Evolutionary conservation across 2,329 filamentous ascomycete species (phyloP), one percentile per base, ranked within the genome.

Genomic region (Sphaerulina vaccinii): DNA sequence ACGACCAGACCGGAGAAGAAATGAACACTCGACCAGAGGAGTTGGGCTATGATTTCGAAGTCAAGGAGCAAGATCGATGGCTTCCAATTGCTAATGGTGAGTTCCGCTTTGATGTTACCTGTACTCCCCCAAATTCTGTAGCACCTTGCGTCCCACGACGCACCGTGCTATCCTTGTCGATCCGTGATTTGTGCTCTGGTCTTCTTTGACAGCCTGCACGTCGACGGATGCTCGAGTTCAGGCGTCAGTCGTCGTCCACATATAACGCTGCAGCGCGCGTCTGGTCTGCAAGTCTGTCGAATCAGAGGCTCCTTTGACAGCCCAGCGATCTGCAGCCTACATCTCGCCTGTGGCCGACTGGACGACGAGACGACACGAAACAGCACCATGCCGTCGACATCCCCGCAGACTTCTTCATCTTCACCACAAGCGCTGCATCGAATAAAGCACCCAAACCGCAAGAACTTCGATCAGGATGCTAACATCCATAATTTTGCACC

Each of bases 51-150:
- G 92, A 97, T 78, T 96, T 96, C 73, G 92, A 97, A 77, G 92
- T 97, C 75, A 97, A 97, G 81, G 93, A 99, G 77, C 93, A 99
- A 77, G 93, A 99, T 77, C 82, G 93, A 81, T 99, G 93, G 93
- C 83, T 99, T 73, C 93, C 93, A 72, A 99, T 99, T 83, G 93
- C 93, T 78, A 99, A 99, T 90, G 93, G 93, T 99, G 83, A 83
- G 93, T 93, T 38, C 41, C 41, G 46, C 35, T 44, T 41, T 49
- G 40, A 52, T 57, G 35, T 48, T 52, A 53, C 54, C 54, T 49
- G 54, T 52, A 44, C 52, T 38, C 51, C 42, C 45, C 45, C 45
- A 38, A 36, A 38, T 35, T 51, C 55, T 56, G 54, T 53, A 56
- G 55, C 58, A 55, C 61, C 59, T 63, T 62, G 61, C 59, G 55